Conservation (phyloP, 306 rosid genomes). For the Lagenaria siceraria region DNA sequence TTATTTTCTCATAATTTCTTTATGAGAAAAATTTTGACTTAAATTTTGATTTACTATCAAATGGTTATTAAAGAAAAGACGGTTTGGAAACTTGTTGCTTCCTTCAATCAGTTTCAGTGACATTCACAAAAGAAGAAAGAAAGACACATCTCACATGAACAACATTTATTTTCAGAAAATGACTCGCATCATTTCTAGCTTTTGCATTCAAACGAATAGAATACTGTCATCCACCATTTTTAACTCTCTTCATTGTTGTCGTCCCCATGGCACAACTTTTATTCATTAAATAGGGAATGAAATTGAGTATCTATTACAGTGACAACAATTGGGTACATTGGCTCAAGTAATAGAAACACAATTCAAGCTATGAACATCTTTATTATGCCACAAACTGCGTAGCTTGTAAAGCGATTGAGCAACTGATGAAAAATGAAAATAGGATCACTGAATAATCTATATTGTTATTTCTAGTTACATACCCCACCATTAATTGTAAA, state of each 20-base stretch:
- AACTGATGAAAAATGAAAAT: background rate
- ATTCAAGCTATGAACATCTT: background rate
- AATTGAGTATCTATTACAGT: no score
- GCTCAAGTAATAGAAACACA: background rate
- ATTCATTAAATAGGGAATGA: background rate
- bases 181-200: background rate
- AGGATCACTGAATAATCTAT: background rate
- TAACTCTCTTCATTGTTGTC: background rate
- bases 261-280: background rate
- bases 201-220: background rate
- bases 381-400: background rate
- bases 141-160: constrained; percentile 2
- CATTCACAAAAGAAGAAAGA: background rate
- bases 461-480: background rate
- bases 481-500: background rate
- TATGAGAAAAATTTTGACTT: no score
- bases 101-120: background rate
- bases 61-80: no score
- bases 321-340: no score
- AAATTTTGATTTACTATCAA: no score
- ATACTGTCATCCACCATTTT: background rate
- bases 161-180: background rate
- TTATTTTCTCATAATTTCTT: no score
- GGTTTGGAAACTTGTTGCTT: no score
- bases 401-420: background rate